A percentile compares a stretch with the other conserved stretches of the same genome.
Conservation (phyloP, 176 grass and related monocot genomes). For the Zea luxurians region DNA sequence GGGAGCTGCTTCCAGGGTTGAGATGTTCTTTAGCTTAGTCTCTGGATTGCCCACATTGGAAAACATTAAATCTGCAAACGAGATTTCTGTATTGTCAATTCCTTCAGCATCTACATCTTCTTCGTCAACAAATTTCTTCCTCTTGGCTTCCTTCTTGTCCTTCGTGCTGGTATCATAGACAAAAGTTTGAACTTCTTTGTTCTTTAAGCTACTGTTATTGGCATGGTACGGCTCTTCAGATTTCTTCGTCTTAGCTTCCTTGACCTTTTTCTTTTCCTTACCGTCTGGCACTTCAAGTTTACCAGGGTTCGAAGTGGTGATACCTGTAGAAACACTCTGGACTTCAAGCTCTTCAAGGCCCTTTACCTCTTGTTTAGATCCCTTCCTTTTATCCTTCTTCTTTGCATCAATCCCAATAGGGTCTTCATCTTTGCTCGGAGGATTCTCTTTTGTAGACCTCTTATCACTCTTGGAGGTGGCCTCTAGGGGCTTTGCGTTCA, state of each 20-base stretch:
- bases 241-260: conserved; percentile 1
- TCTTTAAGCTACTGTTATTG: conserved; percentile 38
- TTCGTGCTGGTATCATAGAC: conserved; percentile 16
- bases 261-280: conserved; percentile 40
- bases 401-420: conserved; percentile 17
- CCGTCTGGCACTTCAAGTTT: conserved; percentile 36
- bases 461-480: conserved; percentile 41
- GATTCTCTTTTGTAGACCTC: conserved; percentile 36
- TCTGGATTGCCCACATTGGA: conserved; percentile 37
- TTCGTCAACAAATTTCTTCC: conserved; percentile 36
- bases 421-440: conserved; percentile 33
- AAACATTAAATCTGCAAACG: conserved; percentile 63
- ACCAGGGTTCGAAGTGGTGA: background rate
- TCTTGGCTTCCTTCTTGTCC: conserved; percentile 47
- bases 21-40: conserved; percentile 32
- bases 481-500: conserved; percentile 77
- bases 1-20: conserved; percentile 23
- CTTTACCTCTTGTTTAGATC: conserved; percentile 38
- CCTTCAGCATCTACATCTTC: conserved; percentile 46
- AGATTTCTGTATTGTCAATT: conserved; percentile 60
- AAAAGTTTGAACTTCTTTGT: conserved; percentile 37
- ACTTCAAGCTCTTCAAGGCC: conserved; percentile 7
- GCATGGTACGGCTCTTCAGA: conserved; percentile 14
- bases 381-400: conserved; percentile 44
- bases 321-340: conserved; percentile 1